These are phyloP conservation scores for Chlorophyllum brunneum DNA, from an alignment of 768 basidiomycete species.

Conservation along the genomic window DNA sequence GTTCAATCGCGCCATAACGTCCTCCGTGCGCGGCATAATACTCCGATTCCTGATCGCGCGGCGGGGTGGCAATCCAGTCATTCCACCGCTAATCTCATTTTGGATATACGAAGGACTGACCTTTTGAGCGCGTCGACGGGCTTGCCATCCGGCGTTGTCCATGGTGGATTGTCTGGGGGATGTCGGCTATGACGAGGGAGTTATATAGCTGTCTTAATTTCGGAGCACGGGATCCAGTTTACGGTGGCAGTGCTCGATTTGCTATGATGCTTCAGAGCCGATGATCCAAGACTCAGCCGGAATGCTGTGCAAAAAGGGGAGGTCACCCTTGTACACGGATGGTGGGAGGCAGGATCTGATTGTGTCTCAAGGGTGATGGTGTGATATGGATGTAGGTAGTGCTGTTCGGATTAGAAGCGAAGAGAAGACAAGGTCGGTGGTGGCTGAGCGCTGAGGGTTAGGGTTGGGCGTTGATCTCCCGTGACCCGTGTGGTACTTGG, in stretches of 20 bases:
- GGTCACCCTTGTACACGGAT: too few species aligned
- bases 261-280: background rate
- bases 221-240: background rate
- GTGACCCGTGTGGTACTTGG: too few species aligned
- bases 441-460: too few species aligned
- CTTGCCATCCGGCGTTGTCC: slow-evolving; percentile 80
- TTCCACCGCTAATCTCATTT: background rate
- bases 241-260: background rate
- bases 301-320: too few species aligned
- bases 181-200: background rate
- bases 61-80: slow-evolving; percentile 3
- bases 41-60: slow-evolving; percentile 27
- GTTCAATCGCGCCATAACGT: slow-evolving; percentile 49
- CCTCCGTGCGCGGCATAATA: slow-evolving; percentile 37
- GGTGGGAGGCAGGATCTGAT: too few species aligned
- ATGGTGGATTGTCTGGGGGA: slow-evolving; percentile 29
- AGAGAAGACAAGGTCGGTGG: too few species aligned
- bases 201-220: background rate
- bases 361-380: too few species aligned
- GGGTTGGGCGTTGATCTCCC: too few species aligned
- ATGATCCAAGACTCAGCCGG: too few species aligned
- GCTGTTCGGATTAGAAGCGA: too few species aligned
- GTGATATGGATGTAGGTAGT: too few species aligned
- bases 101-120: slow-evolving; percentile 25
- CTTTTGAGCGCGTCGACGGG: slow-evolving; percentile 56